Conservation (phyloP, 345 rosid genomes). For the Cochlearia excelsa region DNA sequence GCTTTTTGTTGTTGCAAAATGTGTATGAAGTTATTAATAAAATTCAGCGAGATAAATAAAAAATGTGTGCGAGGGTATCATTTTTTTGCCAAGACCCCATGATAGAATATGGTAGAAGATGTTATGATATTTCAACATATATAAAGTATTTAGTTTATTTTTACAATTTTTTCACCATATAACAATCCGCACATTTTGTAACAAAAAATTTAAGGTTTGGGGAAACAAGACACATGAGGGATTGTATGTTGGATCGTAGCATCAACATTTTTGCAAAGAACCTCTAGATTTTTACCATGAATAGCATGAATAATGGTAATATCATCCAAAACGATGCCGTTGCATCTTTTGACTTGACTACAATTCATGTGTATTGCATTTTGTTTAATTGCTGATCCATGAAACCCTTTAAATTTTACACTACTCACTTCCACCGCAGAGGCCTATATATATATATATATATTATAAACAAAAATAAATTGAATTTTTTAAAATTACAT, state of each 20-base stretch:
- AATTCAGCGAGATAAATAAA: too few relatives aligned
- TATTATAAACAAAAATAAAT: too few relatives aligned
- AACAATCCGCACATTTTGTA: background rate
- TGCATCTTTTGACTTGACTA: conserved; percentile 6
- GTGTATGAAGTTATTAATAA: too few relatives aligned
- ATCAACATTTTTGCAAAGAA: conserved; percentile 9
- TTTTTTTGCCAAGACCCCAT: too few relatives aligned
- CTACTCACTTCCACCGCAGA: conserved; percentile 10
- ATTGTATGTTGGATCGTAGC: background rate
- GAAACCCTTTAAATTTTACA: conserved; percentile 15
- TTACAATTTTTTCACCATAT: too few relatives aligned
- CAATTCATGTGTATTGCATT: background rate
- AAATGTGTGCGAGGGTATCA: too few relatives aligned
- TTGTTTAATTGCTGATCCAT: background rate
- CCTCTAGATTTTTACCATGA: background rate
- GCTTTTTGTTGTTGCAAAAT: too few relatives aligned
- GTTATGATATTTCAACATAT: too few relatives aligned
- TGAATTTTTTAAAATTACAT: too few relatives aligned
- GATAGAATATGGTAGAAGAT: too few relatives aligned
- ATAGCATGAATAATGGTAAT: background rate
- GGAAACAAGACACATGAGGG: conserved; percentile 1
- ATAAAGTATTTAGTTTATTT: too few relatives aligned
- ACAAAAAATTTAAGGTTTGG: background rate
- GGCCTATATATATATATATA: background rate
- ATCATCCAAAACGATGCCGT: background rate